Conservation (phyloP, 495 filamentous ascomycete species). For the Zalerion maritima region DNA sequence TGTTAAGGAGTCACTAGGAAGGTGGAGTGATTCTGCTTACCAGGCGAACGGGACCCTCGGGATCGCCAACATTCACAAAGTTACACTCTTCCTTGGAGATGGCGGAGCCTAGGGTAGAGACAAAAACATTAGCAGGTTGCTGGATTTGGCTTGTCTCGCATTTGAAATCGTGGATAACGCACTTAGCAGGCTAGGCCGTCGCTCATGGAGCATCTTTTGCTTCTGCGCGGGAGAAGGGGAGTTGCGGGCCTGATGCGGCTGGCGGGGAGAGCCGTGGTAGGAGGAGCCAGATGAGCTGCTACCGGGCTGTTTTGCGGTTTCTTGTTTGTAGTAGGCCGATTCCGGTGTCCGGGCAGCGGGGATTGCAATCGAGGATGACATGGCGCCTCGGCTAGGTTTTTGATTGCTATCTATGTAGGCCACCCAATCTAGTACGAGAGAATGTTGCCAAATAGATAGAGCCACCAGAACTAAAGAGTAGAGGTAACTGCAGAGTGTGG, state of each 20-base stretch:
- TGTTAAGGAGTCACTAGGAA: neutral
- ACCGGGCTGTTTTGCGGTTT: conserved; percentile 20
- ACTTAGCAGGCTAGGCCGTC: conserved; percentile 42
- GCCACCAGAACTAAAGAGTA: no score
- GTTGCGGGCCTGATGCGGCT: conserved; percentile 20
- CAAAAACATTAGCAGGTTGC: conserved; percentile 5
- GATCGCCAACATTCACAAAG: conserved; percentile 51
- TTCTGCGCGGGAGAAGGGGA: conserved; percentile 23
- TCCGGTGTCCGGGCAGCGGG: conserved; percentile 24
- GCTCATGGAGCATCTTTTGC: conserved; percentile 29
- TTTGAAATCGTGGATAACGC: conserved; percentile 11
- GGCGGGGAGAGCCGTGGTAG: conserved; percentile 37
- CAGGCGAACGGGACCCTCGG: conserved; percentile 45
- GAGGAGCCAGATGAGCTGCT: conserved; percentile 35
- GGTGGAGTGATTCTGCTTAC: conserved; percentile 25
- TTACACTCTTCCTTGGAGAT: conserved; percentile 51
- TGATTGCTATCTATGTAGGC: neutral
- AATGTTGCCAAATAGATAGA: no score
- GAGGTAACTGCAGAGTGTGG: no score
- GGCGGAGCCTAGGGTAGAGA: conserved; percentile 35
- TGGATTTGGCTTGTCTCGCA: conserved; percentile 4
- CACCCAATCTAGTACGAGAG: conserved; percentile 1
- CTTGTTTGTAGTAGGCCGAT: conserved; percentile 17
- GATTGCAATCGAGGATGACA: conserved; percentile 41
- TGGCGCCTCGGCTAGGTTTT: conserved; percentile 5